Base-by-base conservation (phyloP, 2,329 filamentous ascomycete genomes). In the Volutella citrinella region DNA sequence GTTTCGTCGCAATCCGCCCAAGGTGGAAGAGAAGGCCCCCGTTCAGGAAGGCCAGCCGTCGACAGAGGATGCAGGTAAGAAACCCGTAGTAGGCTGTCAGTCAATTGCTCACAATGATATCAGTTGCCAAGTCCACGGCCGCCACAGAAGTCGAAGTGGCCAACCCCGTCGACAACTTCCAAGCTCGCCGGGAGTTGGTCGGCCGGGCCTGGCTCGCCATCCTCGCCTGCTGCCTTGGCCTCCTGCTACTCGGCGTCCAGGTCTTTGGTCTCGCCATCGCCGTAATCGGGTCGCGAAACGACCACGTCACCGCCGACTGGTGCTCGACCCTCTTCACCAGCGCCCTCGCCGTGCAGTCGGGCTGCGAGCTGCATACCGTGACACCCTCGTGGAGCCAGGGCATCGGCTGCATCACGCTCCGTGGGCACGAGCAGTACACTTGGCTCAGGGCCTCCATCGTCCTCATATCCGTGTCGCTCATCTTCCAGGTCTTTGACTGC, bases 401-500 rank as follows among this genome's bases (percentile, higher is more conserved):
- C 5, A 20, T 34, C 12, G 31, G 31, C 7, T 34, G 31, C 23
- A 34, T 34, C 10, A 34, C 24, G 19, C 23, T 34, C 18, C 16
- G 27, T 9, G 31, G 31, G 8, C 27, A 27, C 8, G 31, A 34
- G 19, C 31, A 34, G 14, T 28, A 34, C 12, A 34, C 31, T 1
- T 34, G 31, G 31, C 24, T 34, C 5, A 22, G 21, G 9, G 31
- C 31, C 11, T 19, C 31, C 9, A 34, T 34, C 31, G 27, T 34
- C 13, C 26, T 34, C 11, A 14, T 34, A 6, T 27, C 31, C 3
- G 7, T 34, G 6, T 34, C 31, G 7, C 18, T 34, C 18, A 24
- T 19, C 3, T 34, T 34, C n/a, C 22, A 34, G 9, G 19, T 34
- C 3, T 34, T 34, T 5, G 31, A 34, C 31, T 34, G 24, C 31